Conservation (phyloP, 2,329 filamentous ascomycete species). For the Trichoderma aggressivum region DNA sequence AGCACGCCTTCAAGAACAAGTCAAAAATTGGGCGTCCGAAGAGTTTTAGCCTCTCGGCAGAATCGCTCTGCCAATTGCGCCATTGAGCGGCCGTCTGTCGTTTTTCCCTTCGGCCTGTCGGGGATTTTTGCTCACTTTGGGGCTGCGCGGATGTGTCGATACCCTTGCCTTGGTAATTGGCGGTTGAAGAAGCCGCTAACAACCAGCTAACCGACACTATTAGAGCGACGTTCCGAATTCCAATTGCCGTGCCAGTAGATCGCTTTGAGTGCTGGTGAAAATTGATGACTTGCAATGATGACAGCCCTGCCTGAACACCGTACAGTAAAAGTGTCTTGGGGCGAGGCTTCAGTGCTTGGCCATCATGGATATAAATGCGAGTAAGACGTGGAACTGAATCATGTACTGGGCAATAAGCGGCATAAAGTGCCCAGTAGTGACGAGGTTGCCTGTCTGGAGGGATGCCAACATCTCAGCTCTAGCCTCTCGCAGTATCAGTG, state of each 20-base stretch:
- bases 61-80: not conserved
- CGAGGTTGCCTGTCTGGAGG: not conserved
- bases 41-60: not conserved
- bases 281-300: not conserved
- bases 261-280: not conserved
- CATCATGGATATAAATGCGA: not conserved
- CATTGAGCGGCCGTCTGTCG: conserved; percentile 9
- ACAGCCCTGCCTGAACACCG: not conserved
- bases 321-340: not conserved
- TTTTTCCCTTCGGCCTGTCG: conserved; percentile 7
- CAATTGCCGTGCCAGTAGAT: not conserved
- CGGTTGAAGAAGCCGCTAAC: not conserved
- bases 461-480: not conserved
- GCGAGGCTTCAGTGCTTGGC: not conserved
- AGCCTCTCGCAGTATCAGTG: not conserved
- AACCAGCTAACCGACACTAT: not conserved
- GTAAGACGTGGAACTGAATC: not conserved
- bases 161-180: not conserved
- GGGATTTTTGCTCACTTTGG: not conserved
- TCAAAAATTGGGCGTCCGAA: not conserved
- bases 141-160: not conserved
- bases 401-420: not conserved
- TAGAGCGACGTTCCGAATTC: not conserved
- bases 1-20: not conserved
- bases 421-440: not conserved